These are phyloP conservation scores for Penicillium sp. DNA, from an alignment of 2,329 filamentous ascomycete genomes.

Conservation along the genomic window DNA sequence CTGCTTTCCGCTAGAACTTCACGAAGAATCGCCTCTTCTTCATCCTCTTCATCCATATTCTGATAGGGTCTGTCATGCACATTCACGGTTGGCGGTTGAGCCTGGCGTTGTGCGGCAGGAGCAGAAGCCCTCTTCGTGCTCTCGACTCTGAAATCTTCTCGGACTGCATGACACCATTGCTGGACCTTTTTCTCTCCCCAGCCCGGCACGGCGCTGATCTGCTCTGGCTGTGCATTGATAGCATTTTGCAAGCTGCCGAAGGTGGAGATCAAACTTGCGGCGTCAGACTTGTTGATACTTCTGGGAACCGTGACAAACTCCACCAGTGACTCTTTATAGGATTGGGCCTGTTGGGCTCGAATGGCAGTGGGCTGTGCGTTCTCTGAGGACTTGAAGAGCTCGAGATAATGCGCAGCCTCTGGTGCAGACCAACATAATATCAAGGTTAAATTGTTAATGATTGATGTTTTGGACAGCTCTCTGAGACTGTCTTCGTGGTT, in stretches of 20 bases:
- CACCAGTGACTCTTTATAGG: slow-evolving; percentile 81
- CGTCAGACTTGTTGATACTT: slow-evolving; percentile 92
- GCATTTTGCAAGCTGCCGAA: slow-evolving; percentile 88
- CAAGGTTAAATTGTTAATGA: slow-evolving; percentile 89
- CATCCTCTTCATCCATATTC: slow-evolving; percentile 31
- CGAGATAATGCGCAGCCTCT: slow-evolving; percentile 90
- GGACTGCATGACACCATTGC: slow-evolving; percentile 76
- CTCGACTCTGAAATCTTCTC: slow-evolving; percentile 78
- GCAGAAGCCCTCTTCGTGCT: slow-evolving; percentile 63
- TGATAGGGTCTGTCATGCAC: slow-evolving; percentile 4
- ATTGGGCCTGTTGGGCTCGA: slow-evolving; percentile 76
- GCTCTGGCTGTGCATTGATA: slow-evolving; percentile 82
- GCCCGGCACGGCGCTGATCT: slow-evolving; percentile 78
- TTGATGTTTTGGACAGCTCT: slow-evolving; percentile 86
- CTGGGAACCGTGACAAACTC: slow-evolving; percentile 91
- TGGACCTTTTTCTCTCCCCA: slow-evolving; percentile 97
- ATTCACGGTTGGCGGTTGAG: slow-evolving; percentile 16
- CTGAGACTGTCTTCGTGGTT: slow-evolving; percentile 89
- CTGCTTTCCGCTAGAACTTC: slow-evolving; percentile 31
- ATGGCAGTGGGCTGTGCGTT: slow-evolving; percentile 80
- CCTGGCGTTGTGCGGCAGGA: slow-evolving; percentile 27
- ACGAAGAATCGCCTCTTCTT: slow-evolving; percentile 50
- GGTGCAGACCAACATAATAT: slow-evolving; percentile 92
- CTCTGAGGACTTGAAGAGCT: slow-evolving; percentile 93
- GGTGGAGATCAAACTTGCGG: slow-evolving; percentile 81